Evolutionary conservation across 345 rosid genomes (phyloP).

Genomic region (Draba incana): DNA sequence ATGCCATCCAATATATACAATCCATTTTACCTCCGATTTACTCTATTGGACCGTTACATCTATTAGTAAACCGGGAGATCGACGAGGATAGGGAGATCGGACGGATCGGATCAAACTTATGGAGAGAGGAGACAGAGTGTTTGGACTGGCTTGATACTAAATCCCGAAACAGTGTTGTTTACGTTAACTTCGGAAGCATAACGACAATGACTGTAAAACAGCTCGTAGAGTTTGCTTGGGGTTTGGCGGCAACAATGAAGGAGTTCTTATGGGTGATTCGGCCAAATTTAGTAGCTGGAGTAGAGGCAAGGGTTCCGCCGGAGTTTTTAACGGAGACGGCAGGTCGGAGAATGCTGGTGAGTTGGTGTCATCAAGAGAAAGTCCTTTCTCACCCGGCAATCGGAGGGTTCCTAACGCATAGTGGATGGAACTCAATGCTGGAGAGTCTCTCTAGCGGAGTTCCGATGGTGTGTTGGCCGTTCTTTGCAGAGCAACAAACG

Average conservation of each 20-base stretch:
- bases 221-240: conserved; percentile 52
- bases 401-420: conserved; percentile 61
- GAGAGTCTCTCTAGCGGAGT: conserved; percentile 55
- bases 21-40: conserved; percentile 36
- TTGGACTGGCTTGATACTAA: conserved; percentile 41
- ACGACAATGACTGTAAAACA: conserved; percentile 29
- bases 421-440: conserved; percentile 69
- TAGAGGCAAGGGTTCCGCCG: conserved; percentile 41
- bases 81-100: not conserved
- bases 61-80: conserved; percentile 3
- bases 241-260: conserved; percentile 53
- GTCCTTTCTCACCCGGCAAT: conserved; percentile 52
- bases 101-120: conserved; percentile 20
- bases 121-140: conserved; percentile 40
- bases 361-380: conserved; percentile 62
- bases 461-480: conserved; percentile 66
- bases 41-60: conserved; percentile 33
- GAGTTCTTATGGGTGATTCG: conserved; percentile 59
- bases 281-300: conserved; percentile 55
- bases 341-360: conserved; percentile 45
- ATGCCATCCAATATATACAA: conserved; percentile 30
- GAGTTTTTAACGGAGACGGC: conserved; percentile 46
- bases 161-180: conserved; percentile 31
- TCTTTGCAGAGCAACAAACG: conserved; percentile 64
- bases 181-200: conserved; percentile 33